Percentiles rank a stretch among this genome's conserved stretches.
These are phyloP conservation scores for Alternaria longipes DNA, from an alignment of 2,329 filamentous ascomycete genomes.

Conservation along the genomic window DNA sequence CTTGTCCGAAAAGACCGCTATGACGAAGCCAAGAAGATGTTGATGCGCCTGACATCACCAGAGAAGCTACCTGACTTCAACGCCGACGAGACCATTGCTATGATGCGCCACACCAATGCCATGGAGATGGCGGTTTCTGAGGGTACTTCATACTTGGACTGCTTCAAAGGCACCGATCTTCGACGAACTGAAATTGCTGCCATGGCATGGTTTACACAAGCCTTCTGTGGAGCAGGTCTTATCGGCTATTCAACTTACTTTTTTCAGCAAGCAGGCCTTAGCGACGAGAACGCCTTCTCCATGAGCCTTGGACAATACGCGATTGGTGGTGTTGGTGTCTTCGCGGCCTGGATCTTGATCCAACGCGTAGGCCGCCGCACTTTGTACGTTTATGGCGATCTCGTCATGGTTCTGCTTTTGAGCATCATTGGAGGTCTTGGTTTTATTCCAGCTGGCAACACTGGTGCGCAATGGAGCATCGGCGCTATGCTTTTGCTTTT, in stretches of 20 bases:
- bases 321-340: conserved; percentile 70
- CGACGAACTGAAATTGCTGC: conserved; percentile 78
- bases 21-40: conserved; percentile 71
- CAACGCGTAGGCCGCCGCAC: conserved; percentile 76
- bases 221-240: conserved; percentile 48
- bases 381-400: conserved; percentile 77
- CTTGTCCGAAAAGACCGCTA: conserved; percentile 71
- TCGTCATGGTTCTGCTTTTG: conserved; percentile 67
- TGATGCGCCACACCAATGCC: conserved; percentile 90
- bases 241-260: conserved; percentile 58
- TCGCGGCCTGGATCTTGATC: conserved; percentile 82
- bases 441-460: conserved; percentile 55
- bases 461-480: conserved; percentile 57
- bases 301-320: conserved; percentile 65
- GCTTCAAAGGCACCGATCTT: conserved; percentile 82
- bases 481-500: conserved; percentile 48
- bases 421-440: conserved; percentile 84
- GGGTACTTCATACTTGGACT: conserved; percentile 80
- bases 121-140: conserved; percentile 73
- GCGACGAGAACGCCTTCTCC: conserved; percentile 53
- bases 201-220: conserved; percentile 59
- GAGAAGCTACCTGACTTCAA: conserved; percentile 54
- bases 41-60: conserved; percentile 70
- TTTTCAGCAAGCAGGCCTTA: conserved; percentile 58
- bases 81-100: conserved; percentile 70